phyloP scores from a whole-genome alignment of 768 basidiomycete species.

The Hericium coralloides region DNA sequence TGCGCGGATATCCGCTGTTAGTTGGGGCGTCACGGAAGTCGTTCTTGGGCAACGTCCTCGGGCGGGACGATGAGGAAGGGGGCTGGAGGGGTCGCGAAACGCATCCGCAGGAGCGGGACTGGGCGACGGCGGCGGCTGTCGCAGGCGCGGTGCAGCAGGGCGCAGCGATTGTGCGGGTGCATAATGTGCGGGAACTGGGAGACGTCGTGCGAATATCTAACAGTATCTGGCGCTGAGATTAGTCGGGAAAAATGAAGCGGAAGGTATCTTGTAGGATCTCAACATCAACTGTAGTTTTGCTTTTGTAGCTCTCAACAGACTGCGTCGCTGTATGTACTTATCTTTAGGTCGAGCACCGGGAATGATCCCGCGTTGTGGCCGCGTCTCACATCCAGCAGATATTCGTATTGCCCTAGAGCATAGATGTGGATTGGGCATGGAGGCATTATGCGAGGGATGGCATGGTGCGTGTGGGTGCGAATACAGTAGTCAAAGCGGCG shows the following conservation, averaged over 20 bases:
- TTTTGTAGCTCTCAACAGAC: no score
- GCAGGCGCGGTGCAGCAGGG: slow-evolving; percentile 69
- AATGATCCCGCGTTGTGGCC: no score
- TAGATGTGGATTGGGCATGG: slow-evolving; percentile 8
- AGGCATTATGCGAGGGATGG: slow-evolving; percentile 5
- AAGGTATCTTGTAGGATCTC: no score
- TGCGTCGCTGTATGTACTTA: no score
- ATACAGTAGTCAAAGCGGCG: slow-evolving; percentile 5
- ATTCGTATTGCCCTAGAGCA: background rate
- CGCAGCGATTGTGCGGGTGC: slow-evolving; percentile 69
- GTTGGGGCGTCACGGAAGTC: slow-evolving; percentile 81
- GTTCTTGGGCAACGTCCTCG: slow-evolving; percentile 65
- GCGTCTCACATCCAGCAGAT: no score
- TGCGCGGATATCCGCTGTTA: slow-evolving; percentile 55
- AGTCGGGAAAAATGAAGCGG: background rate
- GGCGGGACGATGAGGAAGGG: slow-evolving; percentile 30
- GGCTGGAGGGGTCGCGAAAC: slow-evolving; percentile 42
- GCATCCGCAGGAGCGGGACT: slow-evolving; percentile 55
- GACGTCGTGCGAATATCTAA: slow-evolving; percentile 67
- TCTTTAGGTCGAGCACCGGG: no score
- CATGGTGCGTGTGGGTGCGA: slow-evolving; percentile 2
- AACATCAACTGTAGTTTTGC: no score
- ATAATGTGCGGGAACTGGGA: slow-evolving; percentile 63
- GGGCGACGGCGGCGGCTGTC: slow-evolving; percentile 74
- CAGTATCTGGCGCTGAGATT: slow-evolving; percentile 20